These are phyloP conservation scores for Fusarium beomiforme DNA, from an alignment of 2,329 filamentous ascomycete genomes.

Conservation along the genomic window DNA sequence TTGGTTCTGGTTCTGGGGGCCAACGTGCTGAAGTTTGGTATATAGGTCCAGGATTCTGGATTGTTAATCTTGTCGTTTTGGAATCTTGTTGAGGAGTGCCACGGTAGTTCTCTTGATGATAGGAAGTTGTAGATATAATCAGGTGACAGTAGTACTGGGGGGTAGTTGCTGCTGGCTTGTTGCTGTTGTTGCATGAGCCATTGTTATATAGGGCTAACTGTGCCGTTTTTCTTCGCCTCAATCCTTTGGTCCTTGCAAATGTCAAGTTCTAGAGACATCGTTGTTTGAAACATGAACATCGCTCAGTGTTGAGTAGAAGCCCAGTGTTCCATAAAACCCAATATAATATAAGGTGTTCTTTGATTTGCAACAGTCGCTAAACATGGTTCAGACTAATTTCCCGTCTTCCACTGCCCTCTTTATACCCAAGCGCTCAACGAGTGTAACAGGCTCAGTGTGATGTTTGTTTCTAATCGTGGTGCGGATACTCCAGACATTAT, in stretches of 20 bases:
- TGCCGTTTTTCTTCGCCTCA: not conserved
- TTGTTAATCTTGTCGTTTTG: not conserved
- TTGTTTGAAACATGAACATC: not conserved
- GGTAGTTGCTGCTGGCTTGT: too few relatives aligned
- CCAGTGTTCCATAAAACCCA: not conserved
- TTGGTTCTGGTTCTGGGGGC: not conserved
- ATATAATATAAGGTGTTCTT: not conserved
- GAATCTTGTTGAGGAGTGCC: not conserved
- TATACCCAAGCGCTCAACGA: accelerated
- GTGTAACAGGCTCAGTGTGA: accelerated
- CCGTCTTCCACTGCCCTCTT: accelerated
- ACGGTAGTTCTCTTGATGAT: accelerated
- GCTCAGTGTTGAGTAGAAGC: not conserved
- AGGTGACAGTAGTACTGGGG: too few relatives aligned
- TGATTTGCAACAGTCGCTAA: not conserved
- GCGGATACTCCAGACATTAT: accelerated
- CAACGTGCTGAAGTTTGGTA: accelerated
- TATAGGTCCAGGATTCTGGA: accelerated
- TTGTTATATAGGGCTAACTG: not conserved
- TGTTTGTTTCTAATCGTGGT: accelerated
- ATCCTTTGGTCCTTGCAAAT: too few relatives aligned
- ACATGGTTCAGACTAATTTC: too few relatives aligned
- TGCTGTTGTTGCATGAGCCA: not conserved
- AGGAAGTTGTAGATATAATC: not conserved
- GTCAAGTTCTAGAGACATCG: too few relatives aligned